A percentile compares a stretch with the other conserved stretches of the same genome.
Conservation (phyloP, 1,284 basidiomycete species). For the Malassezia nana region DNA sequence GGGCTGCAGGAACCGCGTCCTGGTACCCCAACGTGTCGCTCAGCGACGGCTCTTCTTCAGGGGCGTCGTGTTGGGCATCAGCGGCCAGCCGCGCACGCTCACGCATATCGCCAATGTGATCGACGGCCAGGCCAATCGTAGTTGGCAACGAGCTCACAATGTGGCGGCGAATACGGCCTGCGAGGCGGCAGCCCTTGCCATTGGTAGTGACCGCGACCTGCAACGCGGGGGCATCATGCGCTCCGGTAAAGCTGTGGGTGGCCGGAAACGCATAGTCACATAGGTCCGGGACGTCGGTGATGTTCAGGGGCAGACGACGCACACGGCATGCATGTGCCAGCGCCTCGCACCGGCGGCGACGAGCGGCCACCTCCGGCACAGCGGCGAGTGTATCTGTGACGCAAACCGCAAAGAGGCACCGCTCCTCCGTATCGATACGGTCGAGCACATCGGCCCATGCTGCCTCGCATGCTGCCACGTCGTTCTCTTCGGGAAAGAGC, state of each 20-base stretch:
- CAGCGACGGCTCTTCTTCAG: constrained; percentile 9
- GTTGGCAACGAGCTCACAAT: constrained; percentile 66
- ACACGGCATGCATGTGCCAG: constrained; percentile 27
- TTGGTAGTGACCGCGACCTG: constrained; percentile 86
- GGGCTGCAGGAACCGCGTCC: no score
- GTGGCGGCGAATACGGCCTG: constrained; percentile 68
- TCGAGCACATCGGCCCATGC: constrained; percentile 1
- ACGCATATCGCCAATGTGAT: constrained; percentile 64
- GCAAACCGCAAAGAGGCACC: constrained; percentile 37
- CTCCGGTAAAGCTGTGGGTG: constrained; percentile 64
- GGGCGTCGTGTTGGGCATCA: constrained; percentile 21
- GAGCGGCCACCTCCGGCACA: constrained; percentile 18
- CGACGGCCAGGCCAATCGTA: constrained; percentile 67
- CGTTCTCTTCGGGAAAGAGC: constrained; percentile 4
- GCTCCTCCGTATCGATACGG: constrained; percentile 9
- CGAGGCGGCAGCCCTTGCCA: constrained; percentile 78
- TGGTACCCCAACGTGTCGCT: constrained; percentile 3
- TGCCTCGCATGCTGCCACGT: background rate
- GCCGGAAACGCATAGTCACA: constrained; percentile 86
- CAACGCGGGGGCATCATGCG: constrained; percentile 54
- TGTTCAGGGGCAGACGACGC: constrained; percentile 65
- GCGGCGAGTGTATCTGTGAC: constrained; percentile 41
- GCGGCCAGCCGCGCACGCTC: constrained; percentile 54
- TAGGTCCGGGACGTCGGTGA: constrained; percentile 71
- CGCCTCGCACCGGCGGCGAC: constrained; percentile 17